Conservation (phyloP, 768 basidiomycete species). For the Pleurotus tuoliensis region DNA sequence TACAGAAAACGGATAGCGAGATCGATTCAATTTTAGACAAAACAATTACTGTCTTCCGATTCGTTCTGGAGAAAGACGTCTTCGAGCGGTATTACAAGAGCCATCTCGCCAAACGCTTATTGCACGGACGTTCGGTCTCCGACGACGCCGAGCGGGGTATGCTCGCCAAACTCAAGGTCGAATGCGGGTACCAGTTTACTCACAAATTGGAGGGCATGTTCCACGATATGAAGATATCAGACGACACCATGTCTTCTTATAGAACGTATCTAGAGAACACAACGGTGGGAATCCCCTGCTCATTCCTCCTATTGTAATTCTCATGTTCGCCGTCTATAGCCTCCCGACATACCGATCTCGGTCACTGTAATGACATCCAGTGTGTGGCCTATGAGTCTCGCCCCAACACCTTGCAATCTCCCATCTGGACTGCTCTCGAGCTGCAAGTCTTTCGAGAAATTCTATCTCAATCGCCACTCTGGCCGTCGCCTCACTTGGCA, state of each 20-base stretch:
- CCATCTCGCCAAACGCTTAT: slow-evolving; percentile 90
- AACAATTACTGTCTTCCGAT: slow-evolving; percentile 94
- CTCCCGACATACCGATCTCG: slow-evolving; percentile 72
- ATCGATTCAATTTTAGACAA: slow-evolving; percentile 90
- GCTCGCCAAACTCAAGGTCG: slow-evolving; percentile 95
- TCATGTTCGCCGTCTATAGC: slow-evolving; percentile 35
- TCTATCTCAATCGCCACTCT: slow-evolving; percentile 85
- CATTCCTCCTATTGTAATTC: background rate
- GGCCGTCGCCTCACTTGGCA: slow-evolving; percentile 93
- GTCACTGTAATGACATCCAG: slow-evolving; percentile 96
- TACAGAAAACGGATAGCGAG: slow-evolving; percentile 90
- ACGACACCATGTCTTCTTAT: slow-evolving; percentile 78
- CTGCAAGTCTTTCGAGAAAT: slow-evolving; percentile 78
- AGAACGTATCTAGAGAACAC: slow-evolving; percentile 53
- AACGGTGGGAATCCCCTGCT: slow-evolving; percentile 41
- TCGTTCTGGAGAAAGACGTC: slow-evolving; percentile 90
- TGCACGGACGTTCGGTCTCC: slow-evolving; percentile 83
- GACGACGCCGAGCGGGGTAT: slow-evolving; percentile 98
- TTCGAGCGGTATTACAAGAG: slow-evolving; percentile 98
- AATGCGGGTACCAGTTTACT: slow-evolving; percentile 95
- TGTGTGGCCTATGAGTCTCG: slow-evolving; percentile 87
- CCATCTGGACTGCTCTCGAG: slow-evolving; percentile 60
- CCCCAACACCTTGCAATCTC: slow-evolving; percentile 60
- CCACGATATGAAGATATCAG: slow-evolving; percentile 88
- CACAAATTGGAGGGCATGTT: slow-evolving; percentile 99